A percentile compares a stretch with the other conserved stretches of the same genome.
phyloP scores from a whole-genome alignment of 371 early-diverging fungal species.

The Mortierella sp. region DNA sequence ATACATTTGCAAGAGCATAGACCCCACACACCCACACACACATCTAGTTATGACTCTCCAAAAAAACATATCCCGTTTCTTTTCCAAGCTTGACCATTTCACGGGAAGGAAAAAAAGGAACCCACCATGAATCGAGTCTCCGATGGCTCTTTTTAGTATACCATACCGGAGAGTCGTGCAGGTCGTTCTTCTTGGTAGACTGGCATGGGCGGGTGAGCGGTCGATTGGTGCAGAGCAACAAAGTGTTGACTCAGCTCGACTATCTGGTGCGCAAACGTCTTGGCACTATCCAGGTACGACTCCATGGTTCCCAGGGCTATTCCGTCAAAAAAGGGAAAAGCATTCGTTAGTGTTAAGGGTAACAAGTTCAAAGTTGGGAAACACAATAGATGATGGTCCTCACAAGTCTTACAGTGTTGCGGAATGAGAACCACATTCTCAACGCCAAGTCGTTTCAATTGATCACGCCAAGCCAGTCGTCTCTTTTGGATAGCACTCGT shows the following conservation, averaged over 20 bases:
- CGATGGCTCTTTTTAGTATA: conserved; percentile 5
- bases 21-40: no score
- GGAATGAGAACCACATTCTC: conserved; percentile 45
- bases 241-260: conserved; percentile 31
- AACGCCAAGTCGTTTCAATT: conserved; percentile 42
- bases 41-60: no score
- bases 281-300: conserved; percentile 31
- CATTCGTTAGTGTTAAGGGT: no score
- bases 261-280: conserved; percentile 40
- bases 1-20: no score
- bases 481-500: conserved; percentile 34
- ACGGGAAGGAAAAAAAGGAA: not conserved
- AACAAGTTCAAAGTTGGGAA: no score
- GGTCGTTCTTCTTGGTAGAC: conserved; percentile 29
- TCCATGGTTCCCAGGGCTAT: conserved; percentile 38
- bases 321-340: no score
- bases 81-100: no score
- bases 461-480: conserved; percentile 47
- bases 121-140: no score
- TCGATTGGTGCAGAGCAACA: conserved; percentile 14
- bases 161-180: conserved; percentile 35
- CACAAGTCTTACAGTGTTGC: conserved; percentile 48
- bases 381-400: no score
- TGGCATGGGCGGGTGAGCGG: conserved; percentile 32
- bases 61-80: no score